These are phyloP conservation scores for Hygrophoropsis aurantiaca DNA, from an alignment of 768 basidiomycete species.

Conservation along the genomic window DNA sequence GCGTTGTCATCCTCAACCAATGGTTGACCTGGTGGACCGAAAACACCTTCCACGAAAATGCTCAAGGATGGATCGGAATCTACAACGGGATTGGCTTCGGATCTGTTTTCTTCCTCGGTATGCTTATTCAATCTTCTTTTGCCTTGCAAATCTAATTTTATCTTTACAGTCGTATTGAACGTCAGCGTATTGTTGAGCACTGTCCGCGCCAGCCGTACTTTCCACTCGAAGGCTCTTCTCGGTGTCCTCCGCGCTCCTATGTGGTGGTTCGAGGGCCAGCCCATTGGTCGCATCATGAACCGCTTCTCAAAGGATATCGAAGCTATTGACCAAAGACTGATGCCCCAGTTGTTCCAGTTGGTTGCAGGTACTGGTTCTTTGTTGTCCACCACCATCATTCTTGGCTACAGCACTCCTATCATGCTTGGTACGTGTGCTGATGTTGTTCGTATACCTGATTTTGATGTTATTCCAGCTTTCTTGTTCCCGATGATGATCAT, in stretches of 20 bases:
- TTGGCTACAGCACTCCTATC: slow-evolving; percentile 25
- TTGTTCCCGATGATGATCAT: slow-evolving; percentile 25
- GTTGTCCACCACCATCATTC: slow-evolving; percentile 20
- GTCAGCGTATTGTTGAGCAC: slow-evolving; percentile 22
- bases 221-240: slow-evolving; percentile 21
- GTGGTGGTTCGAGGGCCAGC: slow-evolving; percentile 32
- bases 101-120: slow-evolving; percentile 17
- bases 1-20: slow-evolving; percentile 22
- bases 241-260: slow-evolving; percentile 25
- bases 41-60: slow-evolving; percentile 21
- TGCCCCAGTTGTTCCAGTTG: slow-evolving; percentile 29
- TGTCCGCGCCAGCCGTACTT: slow-evolving; percentile 23
- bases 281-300: slow-evolving; percentile 47
- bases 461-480: slow-evolving; percentile 10
- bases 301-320: slow-evolving; percentile 45
- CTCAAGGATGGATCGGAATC: slow-evolving; percentile 26
- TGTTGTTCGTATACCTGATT: no score
- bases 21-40: slow-evolving; percentile 33
- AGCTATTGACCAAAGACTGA: slow-evolving; percentile 37
- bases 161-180: slow-evolving; percentile 22
- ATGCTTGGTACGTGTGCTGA: slow-evolving; percentile 35
- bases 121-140: neutral
- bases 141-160: neutral
- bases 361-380: slow-evolving; percentile 22
- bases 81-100: slow-evolving; percentile 25